Base-by-base conservation (phyloP, 1,139 yeast species). In the Debaryomyces robertsiae region DNA sequence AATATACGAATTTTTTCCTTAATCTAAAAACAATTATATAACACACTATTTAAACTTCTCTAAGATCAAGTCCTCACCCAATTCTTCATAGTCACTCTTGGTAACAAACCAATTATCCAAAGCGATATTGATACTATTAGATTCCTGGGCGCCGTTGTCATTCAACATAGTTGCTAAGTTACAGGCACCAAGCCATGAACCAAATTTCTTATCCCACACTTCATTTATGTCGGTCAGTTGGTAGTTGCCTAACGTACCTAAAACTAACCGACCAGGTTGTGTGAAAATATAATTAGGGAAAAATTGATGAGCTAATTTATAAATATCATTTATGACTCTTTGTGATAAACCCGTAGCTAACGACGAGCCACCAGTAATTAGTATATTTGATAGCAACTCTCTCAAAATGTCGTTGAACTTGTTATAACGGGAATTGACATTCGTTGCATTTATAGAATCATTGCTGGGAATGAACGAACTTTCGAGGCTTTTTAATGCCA, bases 121-220 rank as follows among this genome's bases (percentile, higher is more conserved):
- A 33, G 79, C 77, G 39, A 70, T 67, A 44, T 65, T 66, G 33
- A 61, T 63, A 31, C 65, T 68, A 28, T 73, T 73, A 36, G 75
- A 67, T 27, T 67, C 72, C 30, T 58, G 63, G 10, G 63, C 64
- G 40, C 61, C 66, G 47, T 65, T 65, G 25, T 70, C 76, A 45
- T 69, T 69, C 49, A 73, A 58, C 77, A 73, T 73, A 44, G 73
- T 70, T 13, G 84, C 79, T 52, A 82, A 69, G 47, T 80, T 78
- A 48, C 82, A 75, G 2, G 88, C 87, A 30, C 89, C 89, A 27
- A 79, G 56, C 89, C 89, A 82, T 11, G 76, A 71, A 32, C 83
- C 77, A 47, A 73, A 75, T 44, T 67, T 75, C 52, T 81, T 73
- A 49, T 82, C 87, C 73, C 76, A 71, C 13, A 60, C 53, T 38